Conservation (phyloP, 2,329 filamentous ascomycete species). For the Xylariales sp. region DNA sequence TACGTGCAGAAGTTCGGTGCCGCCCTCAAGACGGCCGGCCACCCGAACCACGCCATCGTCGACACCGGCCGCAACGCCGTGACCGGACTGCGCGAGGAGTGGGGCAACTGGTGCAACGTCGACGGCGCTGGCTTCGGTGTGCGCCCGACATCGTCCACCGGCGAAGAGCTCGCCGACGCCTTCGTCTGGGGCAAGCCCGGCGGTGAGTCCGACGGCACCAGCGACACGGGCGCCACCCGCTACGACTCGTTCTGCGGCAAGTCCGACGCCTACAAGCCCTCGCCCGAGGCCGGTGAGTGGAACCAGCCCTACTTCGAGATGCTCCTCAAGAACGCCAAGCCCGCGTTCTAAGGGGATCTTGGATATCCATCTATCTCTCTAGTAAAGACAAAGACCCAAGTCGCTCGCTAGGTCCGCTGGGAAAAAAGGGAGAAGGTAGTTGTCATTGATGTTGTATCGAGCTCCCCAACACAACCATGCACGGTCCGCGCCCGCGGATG, state of each 20-base stretch:
- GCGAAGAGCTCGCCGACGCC: conserved; percentile 65
- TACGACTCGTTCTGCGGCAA: conserved; percentile 68
- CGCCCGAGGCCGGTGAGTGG: conserved; percentile 79
- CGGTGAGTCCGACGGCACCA: conserved; percentile 60
- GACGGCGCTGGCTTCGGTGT: conserved; percentile 68
- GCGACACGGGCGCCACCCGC: conserved; percentile 55
- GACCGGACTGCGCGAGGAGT: conserved; percentile 62
- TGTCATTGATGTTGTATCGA: conserved; percentile 13
- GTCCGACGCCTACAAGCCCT: conserved; percentile 68
- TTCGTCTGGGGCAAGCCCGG: conserved; percentile 75
- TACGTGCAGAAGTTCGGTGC: conserved; percentile 75
- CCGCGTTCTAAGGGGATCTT: conserved; percentile 54
- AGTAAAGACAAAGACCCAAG: background rate
- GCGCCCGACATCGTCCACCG: conserved; percentile 66
- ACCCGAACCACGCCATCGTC: conserved; percentile 54
- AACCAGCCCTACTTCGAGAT: conserved; percentile 72
- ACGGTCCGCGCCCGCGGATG: conserved; percentile 4
- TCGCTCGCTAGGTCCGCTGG: conserved; percentile 20
- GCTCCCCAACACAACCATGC: background rate
- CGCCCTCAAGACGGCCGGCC: conserved; percentile 64
- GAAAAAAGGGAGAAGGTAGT: conserved; percentile 15
- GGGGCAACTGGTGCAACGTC: conserved; percentile 74
- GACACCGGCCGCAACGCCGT: conserved; percentile 54
- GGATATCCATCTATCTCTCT: background rate
- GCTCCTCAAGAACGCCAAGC: conserved; percentile 66